Evolutionary conservation across 1,139 yeast species (phyloP), one percentile per base, ranked within the genome.

Genomic region (Candida freyschussii): DNA sequence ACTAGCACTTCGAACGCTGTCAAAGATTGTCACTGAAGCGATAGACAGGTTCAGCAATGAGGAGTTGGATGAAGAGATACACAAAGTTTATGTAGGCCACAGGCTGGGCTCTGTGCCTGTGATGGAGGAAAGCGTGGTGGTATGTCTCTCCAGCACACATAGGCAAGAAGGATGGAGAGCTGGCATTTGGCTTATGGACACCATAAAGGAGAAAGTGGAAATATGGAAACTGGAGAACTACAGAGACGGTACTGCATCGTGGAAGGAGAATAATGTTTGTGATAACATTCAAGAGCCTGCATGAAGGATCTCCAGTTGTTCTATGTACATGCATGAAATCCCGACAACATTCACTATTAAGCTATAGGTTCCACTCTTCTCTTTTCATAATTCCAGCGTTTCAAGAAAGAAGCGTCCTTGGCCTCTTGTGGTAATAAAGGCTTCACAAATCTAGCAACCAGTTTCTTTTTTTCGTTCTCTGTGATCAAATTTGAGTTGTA

Each of bases 1-100:
- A 22, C 84, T 85, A 26, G 95, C 96, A 55, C 81, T 89, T 12
- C 85, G 95, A 56, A 89, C 96, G 37, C 69, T 69, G 27, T 21
- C 33, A 0, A 37, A 34, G 9, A 60, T 69, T 6, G 69, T 65
- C 4, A 30, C 39, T 11, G 51, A 50, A 21, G 63, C 69, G 1
- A 42, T 48, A n/a, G 26, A 12, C 1, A 43, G 43, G 25, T 63
- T 58, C 48, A 18, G 25, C 4, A 21, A 39, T 17, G 14, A 6
- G 8, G 22, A 13, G 5, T 35, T 33, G 14, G 44, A 40, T 20
- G 40, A 40, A 14, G 31, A 40, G 4, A 48, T 55, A 2, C 62
- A 60, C 25, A 60, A 56, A 24, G 56, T 67, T 0, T 65, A 61
- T 8, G 47, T 69, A 13, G 55, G 56, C 6, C 75, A 69, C 39